These are phyloP conservation scores for Neurospora tetrasperma DNA, from an alignment of 495 filamentous ascomycete genomes.

Conservation along the genomic window DNA sequence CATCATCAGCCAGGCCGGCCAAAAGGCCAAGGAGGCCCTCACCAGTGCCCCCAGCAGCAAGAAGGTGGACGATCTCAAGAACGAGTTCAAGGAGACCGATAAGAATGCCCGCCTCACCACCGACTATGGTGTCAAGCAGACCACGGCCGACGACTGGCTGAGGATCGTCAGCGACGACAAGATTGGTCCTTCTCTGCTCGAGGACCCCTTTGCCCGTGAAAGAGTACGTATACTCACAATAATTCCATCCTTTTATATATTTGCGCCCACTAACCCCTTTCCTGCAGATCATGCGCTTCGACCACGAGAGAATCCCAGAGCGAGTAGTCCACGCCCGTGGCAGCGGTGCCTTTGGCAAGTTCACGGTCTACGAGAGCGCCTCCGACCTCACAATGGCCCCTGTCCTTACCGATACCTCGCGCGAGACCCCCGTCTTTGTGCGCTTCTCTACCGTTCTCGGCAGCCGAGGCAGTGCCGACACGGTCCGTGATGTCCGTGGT, in stretches of 20 bases:
- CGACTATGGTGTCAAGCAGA: constrained; percentile 68
- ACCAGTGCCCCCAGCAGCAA: constrained; percentile 19
- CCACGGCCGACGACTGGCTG: constrained; percentile 72
- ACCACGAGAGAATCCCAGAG: constrained; percentile 83
- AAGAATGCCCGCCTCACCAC: constrained; percentile 47
- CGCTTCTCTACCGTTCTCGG: constrained; percentile 81
- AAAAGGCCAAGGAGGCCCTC: constrained; percentile 22
- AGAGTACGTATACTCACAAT: constrained; percentile 57
- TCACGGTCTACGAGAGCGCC: constrained; percentile 61
- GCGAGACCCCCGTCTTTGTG: constrained; percentile 68
- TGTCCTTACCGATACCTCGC: constrained; percentile 68
- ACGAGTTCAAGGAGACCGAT: constrained; percentile 24
- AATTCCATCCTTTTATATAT: too few relatives aligned
- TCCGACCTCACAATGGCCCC: constrained; percentile 60
- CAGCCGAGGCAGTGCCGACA: constrained; percentile 66
- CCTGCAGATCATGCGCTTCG: constrained; percentile 62
- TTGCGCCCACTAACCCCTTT: too few relatives aligned
- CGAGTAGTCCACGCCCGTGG: constrained; percentile 85
- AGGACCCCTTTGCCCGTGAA: constrained; percentile 71
- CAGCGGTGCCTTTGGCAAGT: constrained; percentile 73
- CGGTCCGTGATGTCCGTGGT: constrained; percentile 70
- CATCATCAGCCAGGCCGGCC: constrained; percentile 14
- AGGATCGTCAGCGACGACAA: constrained; percentile 48
- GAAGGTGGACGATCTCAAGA: constrained; percentile 32
- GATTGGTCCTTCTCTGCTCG: constrained; percentile 65